Evolutionary conservation across 1,139 yeast genomes (phyloP), one percentile per base, ranked within the genome.

Genomic region (Kodamaea arcana): DNA sequence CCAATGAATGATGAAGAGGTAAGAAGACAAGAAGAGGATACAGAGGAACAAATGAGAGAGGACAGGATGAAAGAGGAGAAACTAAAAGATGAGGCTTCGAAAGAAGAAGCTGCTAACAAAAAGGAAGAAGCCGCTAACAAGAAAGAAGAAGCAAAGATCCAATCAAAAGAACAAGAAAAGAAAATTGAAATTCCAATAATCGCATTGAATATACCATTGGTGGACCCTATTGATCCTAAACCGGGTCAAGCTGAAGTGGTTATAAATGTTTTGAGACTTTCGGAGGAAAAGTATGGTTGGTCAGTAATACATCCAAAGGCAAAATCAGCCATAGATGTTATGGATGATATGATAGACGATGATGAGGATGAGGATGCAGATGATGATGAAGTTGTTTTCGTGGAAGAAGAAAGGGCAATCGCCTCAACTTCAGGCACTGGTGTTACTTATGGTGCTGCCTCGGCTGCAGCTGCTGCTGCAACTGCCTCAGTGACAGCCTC

Each of bases 251-350:
- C 84, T 1, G 85, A 80, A 50, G 87, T 84, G 2, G 79, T 83
- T 1, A 73, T 88, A 44, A 92, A 90, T 50, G 87, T 90, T 25
- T 62, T 83, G 50, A 79, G 81, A 47, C 60, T 87, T 38, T 84
- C 95, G 3, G 95, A 88, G 52, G 90, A 84, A 35, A 84, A 84
- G 56, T 88, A 86, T 56, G 95, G 95, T 2, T 83, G 82, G 75
- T 77, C 79, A 15, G 74, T 72, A 3, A 65, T 84, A 36, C 94
- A 80, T 50, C 94, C 86, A 9, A 78, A 75, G 47, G 81, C 83
- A 2, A 72, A 72, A 39, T 66, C 78, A 27, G 76, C 80, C 7
- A 66, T 76, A 39, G 86, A 78, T 37, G 54, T 80, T 29, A 70
- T 77, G 56, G 84, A 77, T 44, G 85, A 77, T 39, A 74, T 73